These are phyloP conservation scores for Suillus paluster DNA, from an alignment of 768 basidiomycete genomes.

Conservation along the genomic window DNA sequence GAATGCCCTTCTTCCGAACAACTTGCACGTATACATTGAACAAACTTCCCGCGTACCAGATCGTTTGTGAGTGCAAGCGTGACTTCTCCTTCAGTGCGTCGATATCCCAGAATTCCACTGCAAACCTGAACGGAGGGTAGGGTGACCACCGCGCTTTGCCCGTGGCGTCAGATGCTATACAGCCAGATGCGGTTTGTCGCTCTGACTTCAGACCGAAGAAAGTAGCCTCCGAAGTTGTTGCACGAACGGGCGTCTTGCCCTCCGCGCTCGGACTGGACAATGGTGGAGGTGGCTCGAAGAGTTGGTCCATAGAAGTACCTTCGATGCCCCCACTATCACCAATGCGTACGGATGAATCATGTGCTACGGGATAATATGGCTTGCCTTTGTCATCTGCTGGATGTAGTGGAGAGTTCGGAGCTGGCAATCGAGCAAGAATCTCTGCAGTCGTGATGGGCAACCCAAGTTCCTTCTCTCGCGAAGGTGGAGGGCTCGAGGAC, in stretches of 20 bases:
- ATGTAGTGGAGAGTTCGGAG: constrained; percentile 20
- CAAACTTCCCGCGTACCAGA: constrained; percentile 89
- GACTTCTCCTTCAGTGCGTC: constrained; percentile 84
- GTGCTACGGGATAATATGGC: constrained; percentile 65
- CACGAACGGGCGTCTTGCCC: constrained; percentile 30
- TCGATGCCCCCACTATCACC: constrained; percentile 67
- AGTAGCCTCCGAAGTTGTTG: constrained; percentile 48
- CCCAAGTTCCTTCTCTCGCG: constrained; percentile 66
- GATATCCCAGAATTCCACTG: constrained; percentile 90
- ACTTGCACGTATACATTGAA: constrained; percentile 92
- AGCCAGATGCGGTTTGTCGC: constrained; percentile 45
- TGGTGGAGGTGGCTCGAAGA: constrained; percentile 51
- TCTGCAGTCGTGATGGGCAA: constrained; percentile 59
- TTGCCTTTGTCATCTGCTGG: constrained; percentile 31
- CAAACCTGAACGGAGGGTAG: constrained; percentile 83
- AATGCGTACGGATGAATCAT: constrained; percentile 72
- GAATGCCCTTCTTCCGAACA: constrained; percentile 78
- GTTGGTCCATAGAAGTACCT: constrained; percentile 68
- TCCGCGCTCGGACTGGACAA: constrained; percentile 22
- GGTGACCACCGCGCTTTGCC: constrained; percentile 62
- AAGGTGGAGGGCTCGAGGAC: constrained; percentile 38
- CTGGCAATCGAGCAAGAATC: constrained; percentile 42
- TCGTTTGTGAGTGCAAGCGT: constrained; percentile 79
- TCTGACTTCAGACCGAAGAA: constrained; percentile 67
- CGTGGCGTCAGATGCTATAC: constrained; percentile 46